A percentile compares a stretch with the other conserved stretches of the same genome.
Conservation (phyloP, 2,329 filamentous ascomycete species). For the Aspergillus jensenii region DNA sequence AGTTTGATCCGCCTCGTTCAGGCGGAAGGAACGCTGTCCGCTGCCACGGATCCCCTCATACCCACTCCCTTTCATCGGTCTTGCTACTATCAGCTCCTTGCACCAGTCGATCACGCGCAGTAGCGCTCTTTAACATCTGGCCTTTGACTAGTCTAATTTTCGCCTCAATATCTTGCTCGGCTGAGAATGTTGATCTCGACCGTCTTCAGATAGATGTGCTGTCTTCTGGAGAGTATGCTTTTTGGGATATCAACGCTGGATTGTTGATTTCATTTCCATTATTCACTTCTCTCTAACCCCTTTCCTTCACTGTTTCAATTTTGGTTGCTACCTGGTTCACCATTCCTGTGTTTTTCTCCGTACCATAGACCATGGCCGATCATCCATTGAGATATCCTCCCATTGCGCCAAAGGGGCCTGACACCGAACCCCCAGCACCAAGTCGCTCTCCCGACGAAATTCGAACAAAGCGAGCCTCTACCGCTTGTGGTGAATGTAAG, state of each 20-base stretch:
- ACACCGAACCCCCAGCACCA: conserved; percentile 17
- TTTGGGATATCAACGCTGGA: conserved; percentile 1
- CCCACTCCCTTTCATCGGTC: background rate
- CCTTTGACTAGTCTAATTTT: background rate
- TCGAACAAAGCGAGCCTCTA: conserved; percentile 36
- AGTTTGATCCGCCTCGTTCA: background rate
- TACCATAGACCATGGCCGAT: conserved; percentile 27
- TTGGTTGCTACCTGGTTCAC: background rate
- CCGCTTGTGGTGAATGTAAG: conserved; percentile 39
- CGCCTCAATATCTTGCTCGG: background rate
- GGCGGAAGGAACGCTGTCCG: background rate
- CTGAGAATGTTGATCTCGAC: conserved; percentile 9
- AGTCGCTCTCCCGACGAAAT: conserved; percentile 27
- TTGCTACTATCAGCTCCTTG: background rate
- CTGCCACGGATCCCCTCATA: background rate
- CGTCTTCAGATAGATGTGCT: conserved; percentile 14
- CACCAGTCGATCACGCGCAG: background rate
- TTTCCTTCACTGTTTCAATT: conserved; percentile 1
- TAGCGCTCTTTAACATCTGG: background rate
- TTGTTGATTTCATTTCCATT: conserved; percentile 3
- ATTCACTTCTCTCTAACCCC: background rate
- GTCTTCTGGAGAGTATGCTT: conserved; percentile 14
- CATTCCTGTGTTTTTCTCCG: background rate
- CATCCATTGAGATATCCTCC: conserved; percentile 26
- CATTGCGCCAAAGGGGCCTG: conserved; percentile 30